Conservation (phyloP, 2,329 filamentous ascomycete genomes). For the Aspergillus fijiensis region DNA sequence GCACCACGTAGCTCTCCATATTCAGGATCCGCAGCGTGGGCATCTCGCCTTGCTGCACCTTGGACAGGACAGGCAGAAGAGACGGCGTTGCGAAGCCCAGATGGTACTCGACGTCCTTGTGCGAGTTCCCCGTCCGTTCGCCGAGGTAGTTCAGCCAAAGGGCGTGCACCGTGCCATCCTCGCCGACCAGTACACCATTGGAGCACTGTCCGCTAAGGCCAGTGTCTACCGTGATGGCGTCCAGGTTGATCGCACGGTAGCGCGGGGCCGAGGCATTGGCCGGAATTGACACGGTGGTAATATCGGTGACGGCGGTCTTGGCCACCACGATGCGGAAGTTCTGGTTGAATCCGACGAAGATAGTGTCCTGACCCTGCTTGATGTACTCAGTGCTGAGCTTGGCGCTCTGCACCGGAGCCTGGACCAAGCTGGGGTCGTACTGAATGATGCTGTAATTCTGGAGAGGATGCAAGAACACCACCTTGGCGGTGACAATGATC, state of each 20-base stretch:
- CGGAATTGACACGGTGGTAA: conserved; percentile 94
- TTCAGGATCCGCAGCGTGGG: conserved; percentile 88
- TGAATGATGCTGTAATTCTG: conserved; percentile 96
- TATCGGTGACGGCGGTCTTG: conserved; percentile 92
- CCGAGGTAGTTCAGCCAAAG: conserved; percentile 97
- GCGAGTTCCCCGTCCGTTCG: conserved; percentile 73
- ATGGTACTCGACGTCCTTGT: conserved; percentile 94
- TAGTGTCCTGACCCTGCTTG: conserved; percentile 88
- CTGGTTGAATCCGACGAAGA: conserved; percentile 98
- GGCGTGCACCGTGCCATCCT: conserved; percentile 90
- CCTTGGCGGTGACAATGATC: conserved; percentile 88
- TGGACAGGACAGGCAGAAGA: conserved; percentile 79
- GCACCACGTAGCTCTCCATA: conserved; percentile 90
- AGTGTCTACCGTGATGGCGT: conserved; percentile 96
- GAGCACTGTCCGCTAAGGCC: conserved; percentile 87
- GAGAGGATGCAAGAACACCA: conserved; percentile 91
- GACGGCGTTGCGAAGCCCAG: conserved; percentile 87
- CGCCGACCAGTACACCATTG: conserved; percentile 84
- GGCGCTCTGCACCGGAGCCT: conserved; percentile 88
- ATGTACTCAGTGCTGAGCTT: conserved; percentile 77
- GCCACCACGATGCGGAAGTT: conserved; percentile 91
- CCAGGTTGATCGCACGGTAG: conserved; percentile 92
- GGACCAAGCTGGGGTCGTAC: conserved; percentile 90
- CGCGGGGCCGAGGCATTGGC: conserved; percentile 87
- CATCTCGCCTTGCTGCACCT: conserved; percentile 75